Percentiles rank a stretch among this genome's conserved stretches.
phyloP scores from a whole-genome alignment of 306 rosid species.

The Psophocarpus tetragonolobus region DNA sequence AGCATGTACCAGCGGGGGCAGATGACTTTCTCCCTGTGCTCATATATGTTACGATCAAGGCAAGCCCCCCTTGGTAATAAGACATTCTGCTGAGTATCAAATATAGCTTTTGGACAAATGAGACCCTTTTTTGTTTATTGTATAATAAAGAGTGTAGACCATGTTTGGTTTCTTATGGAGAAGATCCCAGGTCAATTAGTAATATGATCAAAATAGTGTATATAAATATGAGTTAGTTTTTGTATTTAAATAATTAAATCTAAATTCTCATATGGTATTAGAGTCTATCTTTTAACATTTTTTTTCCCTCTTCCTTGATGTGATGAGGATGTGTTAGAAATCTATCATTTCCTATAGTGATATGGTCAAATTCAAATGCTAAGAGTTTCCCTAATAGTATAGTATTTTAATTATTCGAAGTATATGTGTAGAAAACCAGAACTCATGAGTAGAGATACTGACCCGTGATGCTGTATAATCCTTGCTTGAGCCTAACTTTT shows the following conservation, averaged over 20 bases:
- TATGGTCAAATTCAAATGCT: neutral
- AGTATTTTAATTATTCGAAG: neutral
- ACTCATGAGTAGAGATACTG: neutral
- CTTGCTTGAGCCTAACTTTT: neutral
- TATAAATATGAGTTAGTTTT: neutral
- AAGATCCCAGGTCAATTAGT: neutral
- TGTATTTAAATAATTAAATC: neutral
- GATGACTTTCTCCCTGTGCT: slow-evolving; percentile 84
- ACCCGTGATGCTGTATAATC: neutral
- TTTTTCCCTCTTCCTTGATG: neutral
- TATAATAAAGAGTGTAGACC: neutral
- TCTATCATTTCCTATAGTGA: neutral
- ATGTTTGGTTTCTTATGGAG: neutral
- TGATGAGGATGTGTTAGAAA: neutral
- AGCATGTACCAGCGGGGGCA: slow-evolving; percentile 68
- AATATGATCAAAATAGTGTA: no score
- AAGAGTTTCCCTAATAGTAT: neutral
- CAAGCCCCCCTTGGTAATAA: slow-evolving; percentile 75
- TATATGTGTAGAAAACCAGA: neutral
- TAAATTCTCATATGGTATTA: neutral
- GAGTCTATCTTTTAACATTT: neutral
- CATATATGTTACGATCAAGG: slow-evolving; percentile 78
- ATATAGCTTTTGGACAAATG: slow-evolving; percentile 3
- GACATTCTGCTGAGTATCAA: slow-evolving; percentile 40
- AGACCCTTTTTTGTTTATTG: neutral